A percentile compares a stretch with the other conserved stretches of the same genome.
Evolutionary conservation across 805 yeast species (phyloP).

Genomic region (Isabelozyma rhagii): DNA sequence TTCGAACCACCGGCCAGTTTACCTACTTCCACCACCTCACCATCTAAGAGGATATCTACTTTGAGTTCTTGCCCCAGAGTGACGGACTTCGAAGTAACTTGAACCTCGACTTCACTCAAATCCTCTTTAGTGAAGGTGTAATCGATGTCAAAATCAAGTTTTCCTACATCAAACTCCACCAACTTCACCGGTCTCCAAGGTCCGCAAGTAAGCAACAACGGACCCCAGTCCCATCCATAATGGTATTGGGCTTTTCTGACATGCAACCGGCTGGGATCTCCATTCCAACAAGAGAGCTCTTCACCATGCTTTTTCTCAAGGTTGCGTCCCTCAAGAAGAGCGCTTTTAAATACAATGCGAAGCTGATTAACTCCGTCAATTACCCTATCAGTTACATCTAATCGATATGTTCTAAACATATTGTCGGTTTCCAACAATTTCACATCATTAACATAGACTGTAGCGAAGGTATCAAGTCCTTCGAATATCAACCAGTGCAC

Average conservation of each 20-base stretch:
- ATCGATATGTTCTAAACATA: slow-evolving; percentile 38
- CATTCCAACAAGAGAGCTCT: slow-evolving; percentile 30
- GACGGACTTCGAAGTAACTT: neutral
- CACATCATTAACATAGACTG: slow-evolving; percentile 37
- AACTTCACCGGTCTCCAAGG: slow-evolving; percentile 37
- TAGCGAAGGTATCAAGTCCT: slow-evolving; percentile 44
- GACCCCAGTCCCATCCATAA: slow-evolving; percentile 62
- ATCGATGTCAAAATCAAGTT: slow-evolving; percentile 5
- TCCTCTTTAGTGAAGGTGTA: neutral
- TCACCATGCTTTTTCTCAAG: slow-evolving; percentile 28
- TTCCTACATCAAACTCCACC: slow-evolving; percentile 7
- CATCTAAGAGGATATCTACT: neutral
- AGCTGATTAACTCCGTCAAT: slow-evolving; percentile 24
- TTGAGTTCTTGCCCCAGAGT: neutral
- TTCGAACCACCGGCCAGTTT: neutral
- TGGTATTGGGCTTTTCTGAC: slow-evolving; percentile 53
- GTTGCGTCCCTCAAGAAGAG: slow-evolving; percentile 28
- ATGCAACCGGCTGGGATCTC: slow-evolving; percentile 42
- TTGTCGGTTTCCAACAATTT: slow-evolving; percentile 36
- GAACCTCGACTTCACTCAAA: neutral
- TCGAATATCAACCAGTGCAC: slow-evolving; percentile 31
- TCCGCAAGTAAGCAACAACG: slow-evolving; percentile 42
- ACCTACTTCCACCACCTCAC: neutral
- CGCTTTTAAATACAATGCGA: slow-evolving; percentile 35
- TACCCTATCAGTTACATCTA: slow-evolving; percentile 18